phyloP scores from a whole-genome alignment of 2,329 filamentous ascomycete genomes.

The Colletotrichum kahawae region DNA sequence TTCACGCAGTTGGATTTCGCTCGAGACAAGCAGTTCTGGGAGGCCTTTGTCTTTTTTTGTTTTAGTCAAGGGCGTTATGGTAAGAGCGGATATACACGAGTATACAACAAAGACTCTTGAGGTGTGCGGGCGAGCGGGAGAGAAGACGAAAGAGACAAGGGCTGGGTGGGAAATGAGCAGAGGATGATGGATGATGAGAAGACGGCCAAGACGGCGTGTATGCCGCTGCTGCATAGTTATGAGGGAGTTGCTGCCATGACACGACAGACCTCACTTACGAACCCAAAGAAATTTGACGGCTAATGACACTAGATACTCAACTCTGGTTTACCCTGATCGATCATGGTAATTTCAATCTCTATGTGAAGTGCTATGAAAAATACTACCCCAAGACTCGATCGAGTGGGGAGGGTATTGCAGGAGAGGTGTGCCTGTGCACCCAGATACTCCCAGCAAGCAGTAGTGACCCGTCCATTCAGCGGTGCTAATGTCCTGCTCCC shows the following conservation, averaged over 20 bases:
- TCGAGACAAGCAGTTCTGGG: not conserved
- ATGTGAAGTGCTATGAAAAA: not conserved
- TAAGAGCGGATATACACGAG: not conserved
- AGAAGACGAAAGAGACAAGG: not conserved
- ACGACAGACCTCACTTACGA: constrained; percentile 15
- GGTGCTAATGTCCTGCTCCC: not conserved
- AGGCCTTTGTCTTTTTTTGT: not conserved
- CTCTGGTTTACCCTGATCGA: not conserved
- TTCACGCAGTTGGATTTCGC: not conserved
- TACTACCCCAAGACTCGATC: not conserved
- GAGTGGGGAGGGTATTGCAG: not conserved
- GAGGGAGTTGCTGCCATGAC: constrained; percentile 2
- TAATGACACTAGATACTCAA: constrained; percentile 17
- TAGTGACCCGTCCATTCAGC: not conserved
- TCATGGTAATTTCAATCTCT: not conserved
- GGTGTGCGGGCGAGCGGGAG: not conserved
- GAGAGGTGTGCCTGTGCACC: not conserved
- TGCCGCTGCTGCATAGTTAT: constrained; percentile 12
- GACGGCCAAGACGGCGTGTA: not conserved
- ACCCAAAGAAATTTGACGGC: constrained; percentile 16
- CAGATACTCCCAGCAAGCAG: not conserved
- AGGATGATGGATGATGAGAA: not conserved
- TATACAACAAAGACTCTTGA: not conserved
- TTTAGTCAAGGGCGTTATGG: not conserved
- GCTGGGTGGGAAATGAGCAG: not conserved